These are phyloP conservation scores for Chenopodium album DNA, from an alignment of 148 eudicot species.

Conservation along the genomic window DNA sequence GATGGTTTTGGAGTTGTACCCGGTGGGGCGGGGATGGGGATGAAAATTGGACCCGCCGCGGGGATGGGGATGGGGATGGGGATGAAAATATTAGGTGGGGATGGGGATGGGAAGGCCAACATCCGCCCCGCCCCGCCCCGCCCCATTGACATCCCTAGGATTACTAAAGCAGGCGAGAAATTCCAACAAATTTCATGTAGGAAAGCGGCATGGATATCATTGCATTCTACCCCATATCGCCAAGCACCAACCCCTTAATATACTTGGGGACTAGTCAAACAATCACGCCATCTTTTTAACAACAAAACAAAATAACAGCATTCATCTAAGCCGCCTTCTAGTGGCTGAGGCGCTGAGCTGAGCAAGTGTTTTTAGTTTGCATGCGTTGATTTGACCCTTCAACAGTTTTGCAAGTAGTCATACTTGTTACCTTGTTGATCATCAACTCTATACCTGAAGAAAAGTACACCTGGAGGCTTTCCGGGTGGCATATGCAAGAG, in stretches of 20 bases:
- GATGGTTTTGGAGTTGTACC: too few relatives aligned
- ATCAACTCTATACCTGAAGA: not conserved
- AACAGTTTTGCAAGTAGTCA: not conserved
- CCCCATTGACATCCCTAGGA: too few relatives aligned
- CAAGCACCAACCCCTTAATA: not conserved
- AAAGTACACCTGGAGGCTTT: not conserved
- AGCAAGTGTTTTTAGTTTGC: not conserved
- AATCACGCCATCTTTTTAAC: not conserved
- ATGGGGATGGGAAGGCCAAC: too few relatives aligned
- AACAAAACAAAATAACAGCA: not conserved
- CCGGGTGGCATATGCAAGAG: not conserved
- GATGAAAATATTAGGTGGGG: too few relatives aligned
- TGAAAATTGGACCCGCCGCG: too few relatives aligned
- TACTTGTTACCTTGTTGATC: not conserved
- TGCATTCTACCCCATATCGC: not conserved
- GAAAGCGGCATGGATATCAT: not conserved
- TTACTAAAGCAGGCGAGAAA: not conserved
- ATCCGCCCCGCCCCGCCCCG: too few relatives aligned
- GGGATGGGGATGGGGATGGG: too few relatives aligned
- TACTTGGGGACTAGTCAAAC: not conserved
- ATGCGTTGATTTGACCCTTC: not conserved
- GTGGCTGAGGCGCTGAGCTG: not conserved
- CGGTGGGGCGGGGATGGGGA: too few relatives aligned
- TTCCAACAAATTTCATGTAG: not conserved
- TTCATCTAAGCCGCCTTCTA: not conserved